These are phyloP conservation scores for Solanum virginianum DNA, from an alignment of 257 asterid species.

Conservation along the genomic window DNA sequence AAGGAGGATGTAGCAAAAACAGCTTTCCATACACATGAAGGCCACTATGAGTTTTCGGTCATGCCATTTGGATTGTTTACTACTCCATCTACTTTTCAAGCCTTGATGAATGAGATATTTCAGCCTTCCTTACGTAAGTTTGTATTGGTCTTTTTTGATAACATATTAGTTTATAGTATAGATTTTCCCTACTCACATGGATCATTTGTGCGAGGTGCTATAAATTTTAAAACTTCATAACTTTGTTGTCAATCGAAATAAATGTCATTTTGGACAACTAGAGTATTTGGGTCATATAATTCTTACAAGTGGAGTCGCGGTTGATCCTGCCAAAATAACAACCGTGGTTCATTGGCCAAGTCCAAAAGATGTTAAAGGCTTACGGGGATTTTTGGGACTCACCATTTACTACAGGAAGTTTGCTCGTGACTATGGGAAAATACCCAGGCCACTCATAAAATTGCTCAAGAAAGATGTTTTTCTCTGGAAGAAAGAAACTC, in stretches of 20 bases:
- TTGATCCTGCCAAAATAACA: not conserved
- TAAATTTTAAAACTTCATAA: not conserved
- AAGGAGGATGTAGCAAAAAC: not conserved
- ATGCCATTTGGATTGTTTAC: not conserved
- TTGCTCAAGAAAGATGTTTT: not conserved
- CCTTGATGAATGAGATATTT: not conserved
- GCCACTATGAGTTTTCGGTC: not conserved
- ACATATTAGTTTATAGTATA: not conserved
- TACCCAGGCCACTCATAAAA: not conserved
- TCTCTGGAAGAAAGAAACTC: not conserved
- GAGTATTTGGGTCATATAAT: not conserved
- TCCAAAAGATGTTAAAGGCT: not conserved
- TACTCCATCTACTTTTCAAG: not conserved
- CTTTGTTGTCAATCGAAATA: not conserved
- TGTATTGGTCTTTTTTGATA: not conserved
- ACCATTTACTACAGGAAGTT: not conserved
- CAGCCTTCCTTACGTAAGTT: not conserved
- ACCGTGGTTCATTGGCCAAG: not conserved
- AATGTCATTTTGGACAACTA: not conserved
- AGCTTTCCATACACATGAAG: not conserved
- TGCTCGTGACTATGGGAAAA: not conserved
- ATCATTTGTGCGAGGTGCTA: not conserved
- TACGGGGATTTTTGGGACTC: not conserved
- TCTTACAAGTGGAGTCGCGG: not conserved
- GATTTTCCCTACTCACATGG: too few species aligned